Conservation (phyloP, 257 asterid species). For the Plantago ovata region DNA sequence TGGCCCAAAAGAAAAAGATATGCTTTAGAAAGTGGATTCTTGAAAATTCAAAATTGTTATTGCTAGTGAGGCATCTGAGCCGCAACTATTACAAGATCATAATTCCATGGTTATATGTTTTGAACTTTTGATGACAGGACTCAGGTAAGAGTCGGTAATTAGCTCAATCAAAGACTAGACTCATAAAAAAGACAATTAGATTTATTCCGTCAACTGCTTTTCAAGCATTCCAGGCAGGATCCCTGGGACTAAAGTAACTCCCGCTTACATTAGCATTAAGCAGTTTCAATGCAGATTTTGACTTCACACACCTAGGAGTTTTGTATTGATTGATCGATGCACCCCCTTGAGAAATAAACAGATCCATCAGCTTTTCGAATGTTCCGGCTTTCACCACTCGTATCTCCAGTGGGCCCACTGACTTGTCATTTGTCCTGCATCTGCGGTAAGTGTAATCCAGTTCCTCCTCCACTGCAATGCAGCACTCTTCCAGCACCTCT, state of each 20-base stretch:
- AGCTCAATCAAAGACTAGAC: conserved; percentile 11
- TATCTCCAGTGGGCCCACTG: conserved; percentile 71
- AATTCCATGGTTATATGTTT: conserved; percentile 21
- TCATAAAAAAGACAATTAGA: conserved; percentile 3
- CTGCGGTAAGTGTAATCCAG: conserved; percentile 67
- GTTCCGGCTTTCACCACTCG: conserved; percentile 56
- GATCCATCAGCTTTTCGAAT: conserved; percentile 69
- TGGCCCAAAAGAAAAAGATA: too few relatives aligned
- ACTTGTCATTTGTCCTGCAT: conserved; percentile 58
- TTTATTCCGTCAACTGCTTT: conserved; percentile 29
- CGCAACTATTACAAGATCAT: conserved; percentile 18
- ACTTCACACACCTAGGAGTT: conserved; percentile 66
- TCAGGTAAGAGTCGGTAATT: conserved; percentile 8
- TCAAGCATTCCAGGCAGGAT: conserved; percentile 69
- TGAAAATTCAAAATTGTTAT: conserved; percentile 33
- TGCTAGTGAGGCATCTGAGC: conserved; percentile 13
- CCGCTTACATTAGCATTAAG: conserved; percentile 52
- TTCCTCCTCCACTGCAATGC: conserved; percentile 58
- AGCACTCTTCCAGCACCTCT: conserved; percentile 50
- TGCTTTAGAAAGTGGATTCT: not conserved
- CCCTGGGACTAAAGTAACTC: conserved; percentile 59
- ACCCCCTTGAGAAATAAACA: conserved; percentile 60
- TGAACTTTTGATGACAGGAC: not conserved
- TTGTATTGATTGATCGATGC: conserved; percentile 78
- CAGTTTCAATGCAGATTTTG: conserved; percentile 54